A percentile compares a stretch with the other conserved stretches of the same genome.
Evolutionary conservation across 1,139 yeast genomes (phyloP).

Genomic region (Yamadazyma sp.): DNA sequence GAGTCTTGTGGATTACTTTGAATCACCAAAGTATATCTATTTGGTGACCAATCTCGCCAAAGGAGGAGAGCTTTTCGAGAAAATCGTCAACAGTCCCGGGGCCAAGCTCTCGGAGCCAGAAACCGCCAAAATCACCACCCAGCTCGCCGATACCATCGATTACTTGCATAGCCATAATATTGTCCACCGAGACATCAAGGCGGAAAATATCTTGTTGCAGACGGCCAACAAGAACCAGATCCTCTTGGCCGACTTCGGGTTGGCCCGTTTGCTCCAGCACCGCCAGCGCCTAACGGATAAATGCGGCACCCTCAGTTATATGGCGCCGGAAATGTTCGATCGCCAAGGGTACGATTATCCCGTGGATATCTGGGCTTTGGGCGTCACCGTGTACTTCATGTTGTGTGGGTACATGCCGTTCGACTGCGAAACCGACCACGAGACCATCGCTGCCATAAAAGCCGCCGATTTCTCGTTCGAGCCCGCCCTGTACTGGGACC

Average conservation of each 20-base stretch:
- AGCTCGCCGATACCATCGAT: constrained; percentile 29
- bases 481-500: constrained; percentile 60
- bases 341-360: constrained; percentile 56
- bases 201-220: constrained; percentile 40
- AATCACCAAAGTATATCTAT: constrained; percentile 58
- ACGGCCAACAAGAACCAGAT: constrained; percentile 36
- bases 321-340: constrained; percentile 67
- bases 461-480: constrained; percentile 60
- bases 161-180: constrained; percentile 33
- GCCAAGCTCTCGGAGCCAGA: constrained; percentile 41
- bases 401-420: constrained; percentile 78
- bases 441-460: constrained; percentile 62
- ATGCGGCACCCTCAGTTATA: constrained; percentile 72
- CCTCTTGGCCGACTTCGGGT: constrained; percentile 73
- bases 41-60: constrained; percentile 66
- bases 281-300: constrained; percentile 27
- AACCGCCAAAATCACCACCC: constrained; percentile 41
- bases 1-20: constrained; percentile 68
- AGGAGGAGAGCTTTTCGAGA: constrained; percentile 70
- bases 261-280: constrained; percentile 39
- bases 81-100: constrained; percentile 44
- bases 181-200: constrained; percentile 45
- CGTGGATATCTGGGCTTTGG: constrained; percentile 78
- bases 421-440: constrained; percentile 71
- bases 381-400: constrained; percentile 71